Evolutionary conservation across 345 rosid genomes (phyloP).

Genomic region (Eucalyptus pauciflora): DNA sequence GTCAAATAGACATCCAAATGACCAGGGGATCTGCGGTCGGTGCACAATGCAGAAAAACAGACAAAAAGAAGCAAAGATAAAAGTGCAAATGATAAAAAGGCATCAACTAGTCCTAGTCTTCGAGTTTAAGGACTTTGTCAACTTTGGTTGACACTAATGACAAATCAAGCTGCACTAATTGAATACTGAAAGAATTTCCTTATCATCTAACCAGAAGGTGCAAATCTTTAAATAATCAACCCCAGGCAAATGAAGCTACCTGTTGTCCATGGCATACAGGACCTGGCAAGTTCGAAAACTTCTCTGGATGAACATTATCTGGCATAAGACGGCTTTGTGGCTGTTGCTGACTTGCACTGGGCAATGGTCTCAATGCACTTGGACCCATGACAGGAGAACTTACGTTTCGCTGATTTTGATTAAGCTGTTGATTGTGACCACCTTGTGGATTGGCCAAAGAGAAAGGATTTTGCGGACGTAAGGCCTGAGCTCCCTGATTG

Average conservation of each 20-base stretch:
- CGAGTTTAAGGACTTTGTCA: neutral
- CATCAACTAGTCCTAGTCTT: neutral
- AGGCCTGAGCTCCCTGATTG: neutral
- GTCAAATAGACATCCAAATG: neutral
- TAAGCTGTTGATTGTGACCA: slow-evolving; percentile 17
- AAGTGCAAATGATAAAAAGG: neutral
- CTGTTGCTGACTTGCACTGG: slow-evolving; percentile 7
- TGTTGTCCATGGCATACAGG: slow-evolving; percentile 2
- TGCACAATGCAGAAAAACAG: neutral
- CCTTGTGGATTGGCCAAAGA: slow-evolving; percentile 28
- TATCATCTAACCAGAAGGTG: neutral
- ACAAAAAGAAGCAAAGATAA: neutral
- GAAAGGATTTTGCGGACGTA: slow-evolving; percentile 10
- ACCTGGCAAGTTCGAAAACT: slow-evolving; percentile 9
- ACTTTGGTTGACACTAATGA: neutral
- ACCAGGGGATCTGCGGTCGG: neutral
- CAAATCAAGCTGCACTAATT: neutral
- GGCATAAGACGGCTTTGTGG: slow-evolving; percentile 14
- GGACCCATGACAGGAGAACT: slow-evolving; percentile 5
- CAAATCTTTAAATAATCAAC: neutral
- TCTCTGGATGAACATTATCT: slow-evolving; percentile 1
- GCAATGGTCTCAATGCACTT: slow-evolving; percentile 1
- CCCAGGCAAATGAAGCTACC: neutral
- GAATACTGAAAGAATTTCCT: neutral
- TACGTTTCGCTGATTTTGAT: slow-evolving; percentile 19